Base-by-base conservation (phyloP, 176 grass and related monocot species). In the Neostapfia colusana region DNA sequence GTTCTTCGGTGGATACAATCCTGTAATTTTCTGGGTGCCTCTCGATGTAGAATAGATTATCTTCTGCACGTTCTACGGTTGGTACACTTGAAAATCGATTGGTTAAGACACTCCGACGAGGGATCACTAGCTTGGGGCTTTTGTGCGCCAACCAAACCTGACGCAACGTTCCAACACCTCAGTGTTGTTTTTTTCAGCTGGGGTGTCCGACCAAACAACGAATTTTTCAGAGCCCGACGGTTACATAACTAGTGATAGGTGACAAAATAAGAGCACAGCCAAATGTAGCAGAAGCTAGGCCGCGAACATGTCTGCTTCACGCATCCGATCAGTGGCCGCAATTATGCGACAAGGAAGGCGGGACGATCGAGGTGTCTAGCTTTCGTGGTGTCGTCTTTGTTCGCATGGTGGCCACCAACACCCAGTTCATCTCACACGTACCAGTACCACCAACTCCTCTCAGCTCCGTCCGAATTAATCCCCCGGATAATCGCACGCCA, bases 391-490 rank as follows among this genome's bases (percentile, higher is more conserved):
- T 79, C 7, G 23, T 41, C 36, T 43, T 65, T 42, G 76, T 42
- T 16, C 77, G 17, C 57, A 50, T 18, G 60, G 42, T 46, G 69
- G 68, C 80, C 80, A 68, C 68, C 65, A 77, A 67, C 51, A 34
- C 12, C 51, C 74, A 72, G 49, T 25, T 17, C 51, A 10, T 66
- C 57, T 1, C 67, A 41, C 31, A 3, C 31, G 31, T 31, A 31
- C 50, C 67, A 51, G 79, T 48, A 77, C 74, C 74, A 65, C 51
- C 38, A 77, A 51, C 54, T 18, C 4, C 12, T 24, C 34, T 51
- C 77, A n/a, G 72, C 77, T 46, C 40, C 83, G 35, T 86, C 75
- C 25, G 75, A 88, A 74, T 59, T 37, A 43, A 35, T 70, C 17
- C 28, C 28, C 12, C 10, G 4, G 46, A 54, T 69, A 20, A 75